phyloP scores from a whole-genome alignment of 1,284 basidiomycete genomes.

The Apiotrichum montevideense region DNA sequence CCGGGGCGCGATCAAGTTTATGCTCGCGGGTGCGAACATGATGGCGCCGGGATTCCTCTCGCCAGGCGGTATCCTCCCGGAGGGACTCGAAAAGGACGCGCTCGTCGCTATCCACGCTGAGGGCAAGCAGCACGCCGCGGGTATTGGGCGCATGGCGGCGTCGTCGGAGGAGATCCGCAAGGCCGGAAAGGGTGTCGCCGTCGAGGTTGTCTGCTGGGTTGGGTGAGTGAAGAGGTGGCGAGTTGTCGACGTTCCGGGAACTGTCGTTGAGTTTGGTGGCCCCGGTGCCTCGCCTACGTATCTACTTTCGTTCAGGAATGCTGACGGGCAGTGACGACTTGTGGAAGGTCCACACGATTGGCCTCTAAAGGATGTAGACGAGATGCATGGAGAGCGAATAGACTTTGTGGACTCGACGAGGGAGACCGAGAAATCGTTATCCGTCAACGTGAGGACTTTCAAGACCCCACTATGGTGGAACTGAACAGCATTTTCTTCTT shows the following conservation, averaged over 20 bases:
- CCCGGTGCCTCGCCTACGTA: not conserved
- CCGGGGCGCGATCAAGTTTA: constrained; percentile 94
- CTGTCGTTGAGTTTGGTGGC: too few relatives aligned
- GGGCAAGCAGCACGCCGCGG: constrained; percentile 91
- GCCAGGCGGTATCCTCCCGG: constrained; percentile 78
- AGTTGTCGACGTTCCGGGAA: not conserved
- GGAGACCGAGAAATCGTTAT: too few relatives aligned
- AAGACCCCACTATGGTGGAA: too few relatives aligned
- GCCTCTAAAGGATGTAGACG: constrained; percentile 19
- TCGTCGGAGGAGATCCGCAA: constrained; percentile 81
- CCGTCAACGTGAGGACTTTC: too few relatives aligned
- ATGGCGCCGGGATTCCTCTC: constrained; percentile 97
- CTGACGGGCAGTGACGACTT: constrained; percentile 72
- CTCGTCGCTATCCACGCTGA: constrained; percentile 87
- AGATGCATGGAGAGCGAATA: not conserved
- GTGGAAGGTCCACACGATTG: constrained; percentile 67
- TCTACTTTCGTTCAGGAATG: not conserved
- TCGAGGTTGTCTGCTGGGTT: constrained; percentile 64
- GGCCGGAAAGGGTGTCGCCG: constrained; percentile 83
- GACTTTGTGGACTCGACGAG: too few relatives aligned
- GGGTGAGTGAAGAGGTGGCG: constrained; percentile 32
- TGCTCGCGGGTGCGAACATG: constrained; percentile 86
- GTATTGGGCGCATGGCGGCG: constrained; percentile 77
- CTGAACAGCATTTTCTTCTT: too few relatives aligned
- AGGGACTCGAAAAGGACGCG: constrained; percentile 63